Percentiles rank a stretch among this genome's conserved stretches.
phyloP scores from a whole-genome alignment of 2,329 filamentous ascomycete species.

The Ophiostoma quercus region DNA sequence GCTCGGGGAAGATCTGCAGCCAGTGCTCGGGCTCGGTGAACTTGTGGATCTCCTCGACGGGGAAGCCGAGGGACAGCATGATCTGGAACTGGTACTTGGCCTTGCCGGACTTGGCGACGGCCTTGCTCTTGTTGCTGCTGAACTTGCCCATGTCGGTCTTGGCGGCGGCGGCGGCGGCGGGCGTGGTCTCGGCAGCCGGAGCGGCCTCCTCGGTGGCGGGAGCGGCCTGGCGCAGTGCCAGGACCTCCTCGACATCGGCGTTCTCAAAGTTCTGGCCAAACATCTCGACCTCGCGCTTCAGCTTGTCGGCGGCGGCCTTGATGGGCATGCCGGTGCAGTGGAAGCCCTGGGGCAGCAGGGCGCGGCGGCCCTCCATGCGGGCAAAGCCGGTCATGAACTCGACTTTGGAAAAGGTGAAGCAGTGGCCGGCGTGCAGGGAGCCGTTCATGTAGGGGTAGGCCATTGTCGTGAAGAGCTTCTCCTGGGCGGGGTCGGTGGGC shows the following conservation, averaged over 20 bases:
- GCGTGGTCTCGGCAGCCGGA: constrained; percentile 56
- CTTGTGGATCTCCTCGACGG: constrained; percentile 80
- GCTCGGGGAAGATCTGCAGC: constrained; percentile 86
- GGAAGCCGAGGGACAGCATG: constrained; percentile 81
- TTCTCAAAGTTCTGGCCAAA: constrained; percentile 82
- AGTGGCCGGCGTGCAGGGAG: constrained; percentile 60
- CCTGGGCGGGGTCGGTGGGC: constrained; percentile 70
- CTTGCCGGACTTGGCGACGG: constrained; percentile 80
- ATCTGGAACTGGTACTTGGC: constrained; percentile 92
- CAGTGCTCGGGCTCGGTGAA: constrained; percentile 77
- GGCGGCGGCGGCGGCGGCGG: constrained; percentile 36
- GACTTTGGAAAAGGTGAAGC: constrained; percentile 85
- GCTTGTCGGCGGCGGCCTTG: constrained; percentile 90
- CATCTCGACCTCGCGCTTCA: constrained; percentile 79
- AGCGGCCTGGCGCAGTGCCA: constrained; percentile 44
- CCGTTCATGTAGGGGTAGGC: constrained; percentile 41
- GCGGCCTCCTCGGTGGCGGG: constrained; percentile 71
- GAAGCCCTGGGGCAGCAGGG: constrained; percentile 87
- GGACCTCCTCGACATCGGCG: constrained; percentile 45
- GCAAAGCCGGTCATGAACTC: constrained; percentile 86
- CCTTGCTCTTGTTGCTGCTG: constrained; percentile 86
- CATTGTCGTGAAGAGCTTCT: constrained; percentile 78
- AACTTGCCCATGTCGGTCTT: constrained; percentile 93
- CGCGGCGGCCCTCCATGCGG: constrained; percentile 82
- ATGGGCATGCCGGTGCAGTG: constrained; percentile 98